phyloP scores from a whole-genome alignment of 1,139 yeast genomes.

The Yamadazyma diospyri region DNA sequence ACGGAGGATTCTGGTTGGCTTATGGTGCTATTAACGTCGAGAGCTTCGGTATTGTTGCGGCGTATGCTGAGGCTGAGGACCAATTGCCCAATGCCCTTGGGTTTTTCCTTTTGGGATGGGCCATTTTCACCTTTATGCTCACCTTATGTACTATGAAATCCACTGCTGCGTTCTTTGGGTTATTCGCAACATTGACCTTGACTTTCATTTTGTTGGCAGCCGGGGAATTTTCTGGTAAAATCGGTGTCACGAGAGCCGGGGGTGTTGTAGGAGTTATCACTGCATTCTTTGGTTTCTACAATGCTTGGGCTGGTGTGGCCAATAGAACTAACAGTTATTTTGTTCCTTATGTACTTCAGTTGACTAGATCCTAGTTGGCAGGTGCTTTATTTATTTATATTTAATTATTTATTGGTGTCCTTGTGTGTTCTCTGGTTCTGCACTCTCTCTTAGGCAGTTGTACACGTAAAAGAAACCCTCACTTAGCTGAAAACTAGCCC shows the following conservation, averaged over 20 bases:
- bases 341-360: slow-evolving; percentile 21
- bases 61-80: slow-evolving; percentile 45
- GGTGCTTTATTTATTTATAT: slow-evolving; percentile 4
- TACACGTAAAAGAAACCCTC: too few relatives aligned
- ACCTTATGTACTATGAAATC: slow-evolving; percentile 59
- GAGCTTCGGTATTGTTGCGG: slow-evolving; percentile 50
- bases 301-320: slow-evolving; percentile 35
- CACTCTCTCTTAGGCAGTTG: too few relatives aligned
- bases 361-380: slow-evolving; percentile 12
- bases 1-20: slow-evolving; percentile 75
- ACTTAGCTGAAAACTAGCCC: too few relatives aligned
- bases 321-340: slow-evolving; percentile 27
- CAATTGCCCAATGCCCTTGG: slow-evolving; percentile 52
- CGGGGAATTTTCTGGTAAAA: slow-evolving; percentile 50
- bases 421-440: too few relatives aligned
- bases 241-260: slow-evolving; percentile 56
- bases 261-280: slow-evolving; percentile 65
- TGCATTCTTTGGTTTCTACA: slow-evolving; percentile 60
- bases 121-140: slow-evolving; percentile 56
- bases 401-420: slow-evolving; percentile 5
- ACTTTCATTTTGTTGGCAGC: slow-evolving; percentile 57
- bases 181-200: slow-evolving; percentile 51
- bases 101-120: slow-evolving; percentile 64
- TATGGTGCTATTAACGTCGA: slow-evolving; percentile 57
- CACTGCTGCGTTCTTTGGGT: slow-evolving; percentile 55